A percentile compares a stretch with the other conserved stretches of the same genome.
Conservation (phyloP, 1,139 yeast species). For the Geotrichum klebahnii region DNA sequence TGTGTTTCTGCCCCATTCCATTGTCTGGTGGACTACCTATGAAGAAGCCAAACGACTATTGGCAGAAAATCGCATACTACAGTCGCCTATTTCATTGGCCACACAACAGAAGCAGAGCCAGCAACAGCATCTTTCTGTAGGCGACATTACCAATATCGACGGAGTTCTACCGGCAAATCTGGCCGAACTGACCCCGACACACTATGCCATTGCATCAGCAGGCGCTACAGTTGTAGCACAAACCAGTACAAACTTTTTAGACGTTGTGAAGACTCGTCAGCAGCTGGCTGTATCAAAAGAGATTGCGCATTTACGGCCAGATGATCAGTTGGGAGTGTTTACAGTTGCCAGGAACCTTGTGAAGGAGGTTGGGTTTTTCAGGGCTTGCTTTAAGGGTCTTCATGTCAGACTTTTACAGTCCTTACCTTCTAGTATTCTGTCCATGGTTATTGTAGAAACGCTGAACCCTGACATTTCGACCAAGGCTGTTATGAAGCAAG, state of each 20-base stretch:
- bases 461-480: constrained; percentile 38
- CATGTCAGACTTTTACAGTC: constrained; percentile 41
- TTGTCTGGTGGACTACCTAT: constrained; percentile 44
- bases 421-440: constrained; percentile 41
- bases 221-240: constrained; percentile 41
- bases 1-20: constrained; percentile 42
- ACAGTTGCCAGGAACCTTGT: constrained; percentile 39
- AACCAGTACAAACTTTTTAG: constrained; percentile 42
- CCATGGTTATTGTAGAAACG: constrained; percentile 43
- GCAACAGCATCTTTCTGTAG: background rate
- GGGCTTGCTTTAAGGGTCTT: constrained; percentile 42
- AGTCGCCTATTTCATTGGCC: constrained; percentile 20
- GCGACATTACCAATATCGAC: constrained; percentile 4
- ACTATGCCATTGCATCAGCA: constrained; percentile 41
- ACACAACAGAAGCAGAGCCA: constrained; percentile 1
- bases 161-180: background rate
- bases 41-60: constrained; percentile 28
- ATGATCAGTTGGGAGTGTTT: constrained; percentile 38
- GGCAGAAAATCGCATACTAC: background rate
- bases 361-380: constrained; percentile 39
- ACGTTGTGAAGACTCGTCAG: constrained; percentile 45
- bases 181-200: constrained; percentile 29
- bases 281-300: constrained; percentile 44
- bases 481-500: background rate
- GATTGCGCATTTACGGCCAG: constrained; percentile 40